phyloP scores from a whole-genome alignment of 2,329 filamentous ascomycete genomes.

The Dactylellina cionopaga region DNA sequence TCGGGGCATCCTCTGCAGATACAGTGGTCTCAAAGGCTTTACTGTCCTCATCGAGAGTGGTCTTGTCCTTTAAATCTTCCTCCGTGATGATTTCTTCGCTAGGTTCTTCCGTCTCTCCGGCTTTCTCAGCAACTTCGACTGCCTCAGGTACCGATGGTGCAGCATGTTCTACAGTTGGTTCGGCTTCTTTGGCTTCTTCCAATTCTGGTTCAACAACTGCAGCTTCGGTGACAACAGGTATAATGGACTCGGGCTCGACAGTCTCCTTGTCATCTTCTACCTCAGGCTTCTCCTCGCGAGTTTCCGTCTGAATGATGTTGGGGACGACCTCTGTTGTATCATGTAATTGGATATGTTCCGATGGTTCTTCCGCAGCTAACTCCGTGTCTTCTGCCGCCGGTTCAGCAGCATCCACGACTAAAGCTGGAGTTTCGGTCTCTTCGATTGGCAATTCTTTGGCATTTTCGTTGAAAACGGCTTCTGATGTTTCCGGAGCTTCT shows the following conservation, averaged over 20 bases:
- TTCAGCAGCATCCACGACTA: conserved; percentile 4
- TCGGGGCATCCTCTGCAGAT: conserved; percentile 6
- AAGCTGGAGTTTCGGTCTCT: conserved; percentile 29
- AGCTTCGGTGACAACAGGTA: no score
- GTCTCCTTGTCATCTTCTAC: conserved; percentile 1
- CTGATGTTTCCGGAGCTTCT: conserved; percentile 27
- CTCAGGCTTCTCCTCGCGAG: neutral
- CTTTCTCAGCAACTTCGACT: no score
- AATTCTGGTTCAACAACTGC: neutral
- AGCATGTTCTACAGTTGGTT: neutral
- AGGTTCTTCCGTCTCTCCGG: neutral
- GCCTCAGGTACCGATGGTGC: neutral
- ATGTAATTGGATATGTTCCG: neutral
- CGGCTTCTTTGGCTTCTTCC: conserved; percentile 7
- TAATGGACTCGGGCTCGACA: neutral
- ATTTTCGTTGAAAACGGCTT: conserved; percentile 33
- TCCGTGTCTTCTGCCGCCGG: neutral
- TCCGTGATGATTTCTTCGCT: neutral
- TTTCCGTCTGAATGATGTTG: no score
- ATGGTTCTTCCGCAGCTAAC: neutral
- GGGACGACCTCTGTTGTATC: no score
- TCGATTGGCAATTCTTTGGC: conserved; percentile 34
- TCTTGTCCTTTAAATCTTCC: conserved; percentile 1
- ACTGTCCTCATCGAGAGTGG: conserved; percentile 1
- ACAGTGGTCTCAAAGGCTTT: conserved; percentile 7